Evolutionary conservation across 2,329 filamentous ascomycete genomes (phyloP), one percentile per base, ranked within the genome.

Genomic region (Stachybotrys chartarum): DNA sequence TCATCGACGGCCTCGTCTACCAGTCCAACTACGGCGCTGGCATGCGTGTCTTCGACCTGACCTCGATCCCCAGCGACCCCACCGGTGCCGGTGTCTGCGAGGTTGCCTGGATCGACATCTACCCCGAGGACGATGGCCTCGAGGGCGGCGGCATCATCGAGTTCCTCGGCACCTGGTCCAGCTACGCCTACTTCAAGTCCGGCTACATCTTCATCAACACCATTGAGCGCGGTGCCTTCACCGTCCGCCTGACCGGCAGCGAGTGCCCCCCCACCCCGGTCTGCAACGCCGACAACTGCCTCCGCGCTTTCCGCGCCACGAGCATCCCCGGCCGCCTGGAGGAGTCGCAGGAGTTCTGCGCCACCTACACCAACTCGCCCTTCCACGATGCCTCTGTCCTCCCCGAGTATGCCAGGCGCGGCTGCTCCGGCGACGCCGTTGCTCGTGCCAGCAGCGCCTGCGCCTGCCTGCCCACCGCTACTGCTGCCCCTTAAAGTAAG

Each of bases 1-100:
- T 76, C 55, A 55, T 68, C 54, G 64, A 76, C 54, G 74, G 72
- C 3, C 63, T 72, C 8, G 64, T 65, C 30, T 78, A 75, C 64
- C 76, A 78, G 64, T 64, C 72, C 55, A 77, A 78, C 68, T 79
- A 78, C 60, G 75, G 70, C 31, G 68, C 71, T 16, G 76, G 76
- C 18, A 68, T 79, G 30, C 69, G 70, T 46, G 62, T 73, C 47
- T 63, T 72, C 39, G 68, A 73, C 54, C 56, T 70, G 24, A 62
- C 61, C 35, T 65, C 65, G 5, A 59, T 73, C 45, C 59, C 61
- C 45, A 45, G 56, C 4, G 71, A 77, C 56, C 70, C 72, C 2
- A 71, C 70, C 8, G 76, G 75, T 39, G 63, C 61, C n/a, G 57
- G 60, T 8, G 66, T 79, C 52, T 63, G 69, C 52, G 71, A 77